These are phyloP conservation scores for Leccinum proximum DNA, from an alignment of 1,284 basidiomycete species.

Conservation along the genomic window DNA sequence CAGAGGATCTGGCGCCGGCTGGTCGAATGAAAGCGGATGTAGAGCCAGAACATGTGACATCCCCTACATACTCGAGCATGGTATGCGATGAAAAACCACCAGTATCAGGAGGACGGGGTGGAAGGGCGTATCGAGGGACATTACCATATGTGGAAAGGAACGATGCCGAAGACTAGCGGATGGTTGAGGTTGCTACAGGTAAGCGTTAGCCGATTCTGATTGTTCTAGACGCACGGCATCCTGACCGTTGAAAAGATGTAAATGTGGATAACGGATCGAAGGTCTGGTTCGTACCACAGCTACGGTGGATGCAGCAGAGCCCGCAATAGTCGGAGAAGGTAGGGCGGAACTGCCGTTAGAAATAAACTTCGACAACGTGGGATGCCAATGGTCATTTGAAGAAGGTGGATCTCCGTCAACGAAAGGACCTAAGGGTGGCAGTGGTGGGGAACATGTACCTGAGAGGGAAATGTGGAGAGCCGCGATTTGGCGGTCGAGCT, in stretches of 20 bases:
- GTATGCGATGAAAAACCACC: constrained; percentile 16
- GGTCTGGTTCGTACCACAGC: constrained; percentile 12
- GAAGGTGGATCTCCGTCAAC: constrained; percentile 16
- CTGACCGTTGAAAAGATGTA: constrained; percentile 21
- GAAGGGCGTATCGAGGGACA: constrained; percentile 15
- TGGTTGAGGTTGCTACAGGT: constrained; percentile 12
- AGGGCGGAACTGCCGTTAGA: constrained; percentile 9
- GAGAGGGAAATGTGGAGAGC: constrained; percentile 37
- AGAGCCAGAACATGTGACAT: constrained; percentile 8
- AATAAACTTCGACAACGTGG: constrained; percentile 20
- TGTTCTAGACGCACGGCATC: constrained; percentile 9
- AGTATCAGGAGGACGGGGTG: constrained; percentile 19
- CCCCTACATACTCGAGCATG: constrained; percentile 15
- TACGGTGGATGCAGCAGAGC: constrained; percentile 11
- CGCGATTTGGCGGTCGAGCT: constrained; percentile 50
- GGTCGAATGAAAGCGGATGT: constrained; percentile 20
- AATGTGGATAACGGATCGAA: constrained; percentile 17
- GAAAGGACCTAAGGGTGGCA: constrained; percentile 31
- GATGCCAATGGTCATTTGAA: constrained; percentile 19
- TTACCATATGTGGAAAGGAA: constrained; percentile 23
- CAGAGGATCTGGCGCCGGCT: constrained; percentile 7
- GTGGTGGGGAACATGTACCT: constrained; percentile 33
- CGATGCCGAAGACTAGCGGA: constrained; percentile 16
- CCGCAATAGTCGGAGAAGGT: constrained; percentile 3
- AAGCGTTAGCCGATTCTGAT: constrained; percentile 7